Evolutionary conservation across 2,329 filamentous ascomycete genomes (phyloP), one percentile per base, ranked within the genome.

Genomic region (Cladosporium sp.): DNA sequence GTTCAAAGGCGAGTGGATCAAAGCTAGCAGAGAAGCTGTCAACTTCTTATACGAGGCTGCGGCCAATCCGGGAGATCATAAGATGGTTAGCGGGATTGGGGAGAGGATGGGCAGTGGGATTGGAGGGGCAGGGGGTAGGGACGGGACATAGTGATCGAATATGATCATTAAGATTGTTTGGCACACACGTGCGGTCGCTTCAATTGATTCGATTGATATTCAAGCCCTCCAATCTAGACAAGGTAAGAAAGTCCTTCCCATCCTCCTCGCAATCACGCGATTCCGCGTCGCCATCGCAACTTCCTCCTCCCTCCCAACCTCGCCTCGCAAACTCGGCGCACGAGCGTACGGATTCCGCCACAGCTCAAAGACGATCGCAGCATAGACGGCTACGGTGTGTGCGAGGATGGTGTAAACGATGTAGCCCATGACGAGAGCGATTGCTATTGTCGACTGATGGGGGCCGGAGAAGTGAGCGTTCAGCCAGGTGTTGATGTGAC

Each of bases 1-100:
- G 1, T 97, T 99, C 78, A 92, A 90, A 75, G 94, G 94, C 22
- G 90, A 96, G 74, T 97, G 91, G 81, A 94, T 94, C 83, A 85
- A 86, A 71, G 74, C 96, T 68, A 94, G 88, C 47, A 81, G 88
- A 56, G 90, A 93, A 70, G 91, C 94, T 1, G 78, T 88, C 6
- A 91, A 88, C 65, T 93, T 97, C 66, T 68, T 96, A 60, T 99
- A 97, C 73, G 94, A 99, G 80, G 89, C 91, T 17, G 93, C 93
- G 24, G 88, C 94, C 35, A 96, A 97, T 72, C 94, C 93, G 12
- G 83, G 78, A 47, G 94, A 99, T 75, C 94, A 99, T 75, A 83
- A 82, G 75, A 62, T 73, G 58, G 72, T 74, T 48, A 69, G 68
- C 20, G 76, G 77, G 0, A 66, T 72, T 4, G 67, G 64, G 2